These are phyloP conservation scores for Sugiyamaella sp. DNA, from an alignment of 1,139 yeast genomes.

Conservation along the genomic window DNA sequence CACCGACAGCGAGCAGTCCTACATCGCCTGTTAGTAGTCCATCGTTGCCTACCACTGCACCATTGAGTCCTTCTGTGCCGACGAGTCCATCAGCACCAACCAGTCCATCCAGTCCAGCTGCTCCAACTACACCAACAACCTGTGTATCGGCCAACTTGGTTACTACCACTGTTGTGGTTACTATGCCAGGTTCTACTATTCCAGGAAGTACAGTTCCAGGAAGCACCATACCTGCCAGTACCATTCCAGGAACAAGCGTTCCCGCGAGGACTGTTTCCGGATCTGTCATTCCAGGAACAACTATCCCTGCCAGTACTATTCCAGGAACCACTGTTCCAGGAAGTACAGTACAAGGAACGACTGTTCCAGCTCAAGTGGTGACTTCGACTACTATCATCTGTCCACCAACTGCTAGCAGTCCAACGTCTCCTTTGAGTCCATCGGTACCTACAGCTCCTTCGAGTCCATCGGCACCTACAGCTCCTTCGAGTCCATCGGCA, in stretches of 20 bases:
- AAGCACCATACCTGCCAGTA: slow-evolving; percentile 17
- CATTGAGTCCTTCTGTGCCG: background rate
- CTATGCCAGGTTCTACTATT: slow-evolving; percentile 27
- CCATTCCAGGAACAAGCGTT: background rate
- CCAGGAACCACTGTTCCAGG: slow-evolving; percentile 19
- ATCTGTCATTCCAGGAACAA: slow-evolving; percentile 9
- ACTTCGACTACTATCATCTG: slow-evolving; percentile 17
- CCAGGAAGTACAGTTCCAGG: slow-evolving; percentile 26
- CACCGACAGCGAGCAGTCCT: slow-evolving; percentile 1
- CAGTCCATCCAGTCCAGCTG: slow-evolving; percentile 5
- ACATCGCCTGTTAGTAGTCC: background rate
- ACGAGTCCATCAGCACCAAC: background rate
- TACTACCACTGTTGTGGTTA: slow-evolving; percentile 14
- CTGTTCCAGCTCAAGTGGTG: slow-evolving; percentile 18
- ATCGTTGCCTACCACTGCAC: background rate
- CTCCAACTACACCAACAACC: slow-evolving; percentile 20
- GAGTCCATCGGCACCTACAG: background rate
- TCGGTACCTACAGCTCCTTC: background rate
- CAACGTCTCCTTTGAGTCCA: slow-evolving; percentile 2
- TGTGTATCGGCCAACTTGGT: background rate
- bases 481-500: slow-evolving; percentile 3
- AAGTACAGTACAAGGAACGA: slow-evolving; percentile 18
- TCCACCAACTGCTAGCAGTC: background rate
- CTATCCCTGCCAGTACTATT: slow-evolving; percentile 21
- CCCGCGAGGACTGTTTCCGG: background rate